Evolutionary conservation across 2,329 filamentous ascomycete species (phyloP), one percentile per base, ranked within the genome.

Genomic region (Beauveria brongniartii): DNA sequence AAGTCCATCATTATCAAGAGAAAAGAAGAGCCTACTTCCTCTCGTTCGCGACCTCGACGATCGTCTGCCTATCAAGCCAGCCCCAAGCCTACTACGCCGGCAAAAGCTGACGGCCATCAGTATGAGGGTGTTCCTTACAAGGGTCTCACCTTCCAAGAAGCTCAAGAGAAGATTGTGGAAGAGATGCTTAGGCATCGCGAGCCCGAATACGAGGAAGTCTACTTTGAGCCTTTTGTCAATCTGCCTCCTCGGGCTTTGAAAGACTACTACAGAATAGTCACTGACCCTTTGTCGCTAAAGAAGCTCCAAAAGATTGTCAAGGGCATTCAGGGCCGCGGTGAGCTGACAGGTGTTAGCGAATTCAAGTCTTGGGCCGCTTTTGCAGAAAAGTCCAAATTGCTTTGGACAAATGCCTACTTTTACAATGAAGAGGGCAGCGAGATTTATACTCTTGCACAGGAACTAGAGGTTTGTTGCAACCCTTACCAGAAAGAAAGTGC

Each of bases 401-500:
- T 97, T 48, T 97, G 92, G 92, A 82, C 82, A 54, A 97, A 97
- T 72, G 91, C 92, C 0, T 89, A 86, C 68, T 88, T 88, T 62
- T 97, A 93, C 78, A 97, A 97, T 66, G 91, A 96, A 72, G 92
- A 96, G 69, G 90, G 88, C 4, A 96, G 92, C 69, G 88, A 91
- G 18, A 92, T 96, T 56, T 91, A 87, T 65, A 79, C 83, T 24
- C 78, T 94, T 63, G 91, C 91, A 0, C 83, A 86, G 54, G 86
- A 94, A 63, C 82, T 97, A 7, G 87, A 95, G 83, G 90, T 91
- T 76, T 54, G 68, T 67, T 9, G 5, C n/a, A 37, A 9, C 12
- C 3, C 4, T 14, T 3, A 7, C 12, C 6, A 16, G 3, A 12
- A 12, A n/a, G 28, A 7, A 14, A 18, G 37, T 26, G 5, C 12